Evolutionary conservation across 768 basidiomycete genomes (phyloP).

Genomic region (Naematelia aurantialba): DNA sequence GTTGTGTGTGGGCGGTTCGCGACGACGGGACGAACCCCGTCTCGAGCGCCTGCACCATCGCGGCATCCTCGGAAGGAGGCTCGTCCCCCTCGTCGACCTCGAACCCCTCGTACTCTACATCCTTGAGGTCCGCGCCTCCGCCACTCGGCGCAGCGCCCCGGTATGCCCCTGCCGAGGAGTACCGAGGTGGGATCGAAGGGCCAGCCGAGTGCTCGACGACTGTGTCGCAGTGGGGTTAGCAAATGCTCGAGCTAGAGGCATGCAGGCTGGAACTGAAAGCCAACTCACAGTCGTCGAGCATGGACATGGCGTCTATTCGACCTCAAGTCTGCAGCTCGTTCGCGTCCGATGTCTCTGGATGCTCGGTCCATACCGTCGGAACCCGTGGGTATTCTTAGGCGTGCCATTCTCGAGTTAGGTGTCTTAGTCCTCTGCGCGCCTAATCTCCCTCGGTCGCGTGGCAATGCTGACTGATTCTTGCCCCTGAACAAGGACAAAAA

Average conservation of each 20-base stretch:
- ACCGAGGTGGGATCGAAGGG: constrained; percentile 50
- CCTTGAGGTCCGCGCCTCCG: constrained; percentile 42
- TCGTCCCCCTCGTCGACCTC: constrained; percentile 65
- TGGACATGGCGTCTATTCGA: constrained; percentile 22
- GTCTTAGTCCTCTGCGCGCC: no score
- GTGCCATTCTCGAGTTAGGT: background rate
- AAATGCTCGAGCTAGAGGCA: background rate
- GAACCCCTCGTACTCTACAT: constrained; percentile 80
- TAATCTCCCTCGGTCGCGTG: background rate
- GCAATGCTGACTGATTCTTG: background rate
- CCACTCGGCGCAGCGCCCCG: constrained; percentile 43
- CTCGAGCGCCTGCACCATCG: constrained; percentile 56
- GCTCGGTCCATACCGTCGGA: background rate
- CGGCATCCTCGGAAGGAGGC: constrained; percentile 32
- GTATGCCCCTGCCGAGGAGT: constrained; percentile 18
- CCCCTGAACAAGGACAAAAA: no score
- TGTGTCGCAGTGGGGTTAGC: constrained; percentile 43
- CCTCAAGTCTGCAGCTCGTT: background rate
- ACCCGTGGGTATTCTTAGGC: background rate
- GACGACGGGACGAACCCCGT: constrained; percentile 49
- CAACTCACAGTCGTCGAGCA: constrained; percentile 42
- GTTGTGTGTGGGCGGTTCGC: constrained; percentile 20
- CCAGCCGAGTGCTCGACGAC: constrained; percentile 80
- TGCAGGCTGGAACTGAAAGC: background rate
- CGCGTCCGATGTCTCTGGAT: background rate